Evolutionary conservation across 768 basidiomycete species (phyloP).

Genomic region (Mycena olivaceomarginata): DNA sequence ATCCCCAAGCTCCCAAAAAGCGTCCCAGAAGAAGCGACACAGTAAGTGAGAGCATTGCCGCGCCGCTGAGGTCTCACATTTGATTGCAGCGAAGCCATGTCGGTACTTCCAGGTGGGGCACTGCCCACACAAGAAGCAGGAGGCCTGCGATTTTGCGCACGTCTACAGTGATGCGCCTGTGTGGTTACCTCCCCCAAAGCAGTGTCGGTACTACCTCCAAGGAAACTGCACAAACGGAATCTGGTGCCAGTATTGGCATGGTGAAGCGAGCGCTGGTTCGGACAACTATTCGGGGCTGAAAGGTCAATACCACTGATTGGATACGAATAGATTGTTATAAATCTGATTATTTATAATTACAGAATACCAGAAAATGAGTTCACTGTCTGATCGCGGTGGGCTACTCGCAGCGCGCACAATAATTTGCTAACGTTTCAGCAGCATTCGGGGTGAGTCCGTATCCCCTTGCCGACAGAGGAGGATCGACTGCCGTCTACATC

Average conservation of each 20-base stretch:
- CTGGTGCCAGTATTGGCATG: constrained; percentile 43
- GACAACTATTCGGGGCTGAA: constrained; percentile 32
- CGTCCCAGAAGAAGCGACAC: constrained; percentile 43
- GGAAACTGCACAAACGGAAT: constrained; percentile 43
- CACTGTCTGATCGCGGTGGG: constrained; percentile 7
- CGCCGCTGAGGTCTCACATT: not conserved
- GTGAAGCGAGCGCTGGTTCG: constrained; percentile 23
- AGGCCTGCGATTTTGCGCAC: constrained; percentile 46
- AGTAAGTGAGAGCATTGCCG: constrained; percentile 25
- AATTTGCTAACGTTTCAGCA: constrained; percentile 1
- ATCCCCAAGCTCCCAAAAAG: constrained; percentile 24
- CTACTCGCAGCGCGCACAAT: not conserved
- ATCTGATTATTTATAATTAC: not conserved
- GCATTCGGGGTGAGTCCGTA: not conserved
- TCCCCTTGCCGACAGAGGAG: not conserved
- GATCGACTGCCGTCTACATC: constrained; percentile 6
- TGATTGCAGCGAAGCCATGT: constrained; percentile 39
- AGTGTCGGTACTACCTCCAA: constrained; percentile 40
- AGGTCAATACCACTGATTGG: constrained; percentile 12
- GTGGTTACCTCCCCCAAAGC: constrained; percentile 30
- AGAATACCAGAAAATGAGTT: constrained; percentile 27
- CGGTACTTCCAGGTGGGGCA: constrained; percentile 40
- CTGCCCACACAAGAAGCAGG: constrained; percentile 38
- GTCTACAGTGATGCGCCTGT: constrained; percentile 33
- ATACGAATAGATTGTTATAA: not conserved